Percentiles rank a stretch among this genome's conserved stretches.
These are phyloP conservation scores for Gyromitra esculenta DNA, from an alignment of 2,329 filamentous ascomycete species.

Conservation along the genomic window DNA sequence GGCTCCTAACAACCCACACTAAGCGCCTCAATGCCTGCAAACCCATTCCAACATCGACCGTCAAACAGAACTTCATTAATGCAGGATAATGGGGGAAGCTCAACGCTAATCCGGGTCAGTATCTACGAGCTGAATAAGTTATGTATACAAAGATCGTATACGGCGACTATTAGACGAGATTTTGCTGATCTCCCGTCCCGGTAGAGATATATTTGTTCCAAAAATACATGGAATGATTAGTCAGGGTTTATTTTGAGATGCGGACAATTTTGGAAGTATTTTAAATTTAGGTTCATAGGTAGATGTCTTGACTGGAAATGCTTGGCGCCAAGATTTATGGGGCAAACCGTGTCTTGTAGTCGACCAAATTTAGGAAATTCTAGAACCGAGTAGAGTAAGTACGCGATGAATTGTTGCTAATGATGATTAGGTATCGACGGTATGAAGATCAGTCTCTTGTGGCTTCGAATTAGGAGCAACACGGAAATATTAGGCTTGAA, in stretches of 20 bases:
- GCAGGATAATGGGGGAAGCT: not conserved
- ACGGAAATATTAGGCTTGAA: not conserved
- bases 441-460: not conserved
- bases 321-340: slow-evolving; percentile 3
- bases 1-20: not conserved
- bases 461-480: not conserved
- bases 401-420: not conserved
- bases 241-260: not conserved
- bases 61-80: not conserved
- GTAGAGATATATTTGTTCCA: not conserved
- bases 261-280: not conserved
- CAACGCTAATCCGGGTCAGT: not conserved
- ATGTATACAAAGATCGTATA: not conserved
- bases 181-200: not conserved
- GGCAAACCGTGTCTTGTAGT: not conserved
- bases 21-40: not conserved
- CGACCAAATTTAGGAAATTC: not conserved
- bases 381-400: not conserved
- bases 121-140: not conserved
- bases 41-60: not conserved
- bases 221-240: not conserved
- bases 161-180: not conserved
- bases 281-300: too few species aligned
- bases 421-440: too few species aligned
- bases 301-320: too few species aligned